These are phyloP conservation scores for Piper longum DNA, from an alignment of 164 flowering plant species.

Conservation along the genomic window DNA sequence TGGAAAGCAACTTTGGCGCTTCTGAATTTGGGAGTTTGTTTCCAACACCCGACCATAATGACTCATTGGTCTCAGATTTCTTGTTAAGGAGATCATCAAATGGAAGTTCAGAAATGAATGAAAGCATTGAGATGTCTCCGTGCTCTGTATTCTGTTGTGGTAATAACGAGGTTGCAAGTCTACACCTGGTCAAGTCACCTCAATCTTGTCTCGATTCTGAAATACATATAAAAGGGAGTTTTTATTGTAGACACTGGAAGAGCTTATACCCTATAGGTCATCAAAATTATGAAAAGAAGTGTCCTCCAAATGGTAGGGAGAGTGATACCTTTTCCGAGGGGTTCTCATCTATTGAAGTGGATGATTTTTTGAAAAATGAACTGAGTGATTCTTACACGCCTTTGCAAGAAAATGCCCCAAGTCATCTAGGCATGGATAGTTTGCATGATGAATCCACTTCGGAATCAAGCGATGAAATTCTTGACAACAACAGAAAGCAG, in stretches of 20 bases:
- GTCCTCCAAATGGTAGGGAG: slow-evolving; percentile 4
- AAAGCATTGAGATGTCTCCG: background rate
- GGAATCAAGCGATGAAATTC: slow-evolving; percentile 10
- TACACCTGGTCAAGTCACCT: slow-evolving; percentile 1
- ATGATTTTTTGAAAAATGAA: background rate
- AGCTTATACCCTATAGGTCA: slow-evolving; percentile 1
- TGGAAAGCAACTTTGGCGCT: slow-evolving; percentile 20
- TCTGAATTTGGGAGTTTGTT: slow-evolving; percentile 13
- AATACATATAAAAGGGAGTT: background rate
- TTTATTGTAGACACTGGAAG: background rate
- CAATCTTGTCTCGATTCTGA: slow-evolving; percentile 3
- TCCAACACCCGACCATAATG: slow-evolving; percentile 6
- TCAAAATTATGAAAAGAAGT: slow-evolving; percentile 1
- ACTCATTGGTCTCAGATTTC: slow-evolving; percentile 4
- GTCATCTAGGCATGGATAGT: slow-evolving; percentile 1
- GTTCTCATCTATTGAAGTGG: slow-evolving; percentile 3
- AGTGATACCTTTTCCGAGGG: slow-evolving; percentile 8
- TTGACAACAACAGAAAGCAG: background rate
- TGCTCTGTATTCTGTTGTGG: background rate
- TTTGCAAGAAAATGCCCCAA: background rate
- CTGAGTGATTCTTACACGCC: background rate
- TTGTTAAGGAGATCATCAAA: slow-evolving; percentile 15
- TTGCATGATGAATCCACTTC: slow-evolving; percentile 1
- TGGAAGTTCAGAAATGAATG: slow-evolving; percentile 6
- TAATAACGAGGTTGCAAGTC: background rate